Conservation (phyloP, 164 flowering plant species). For the Kingdonia uniflora region DNA sequence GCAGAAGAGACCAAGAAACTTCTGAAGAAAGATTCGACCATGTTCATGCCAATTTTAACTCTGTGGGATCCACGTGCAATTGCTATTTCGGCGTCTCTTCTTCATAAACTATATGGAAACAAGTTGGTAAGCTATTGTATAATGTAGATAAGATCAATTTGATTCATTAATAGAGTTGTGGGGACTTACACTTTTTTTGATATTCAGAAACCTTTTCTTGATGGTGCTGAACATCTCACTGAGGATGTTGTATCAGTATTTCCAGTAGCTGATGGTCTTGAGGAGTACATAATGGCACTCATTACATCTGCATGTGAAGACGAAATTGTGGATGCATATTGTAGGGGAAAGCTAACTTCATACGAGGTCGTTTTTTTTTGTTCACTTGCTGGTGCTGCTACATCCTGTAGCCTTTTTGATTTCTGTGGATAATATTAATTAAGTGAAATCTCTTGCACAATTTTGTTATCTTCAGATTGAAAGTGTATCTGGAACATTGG, state of each 20-base stretch:
- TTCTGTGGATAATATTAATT: too few relatives aligned
- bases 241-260: slow-evolving; percentile 92
- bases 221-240: slow-evolving; percentile 76
- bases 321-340: slow-evolving; percentile 44
- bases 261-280: slow-evolving; percentile 88
- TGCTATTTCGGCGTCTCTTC: slow-evolving; percentile 65
- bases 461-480: slow-evolving; percentile 44
- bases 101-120: slow-evolving; percentile 83
- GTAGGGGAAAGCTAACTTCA: slow-evolving; percentile 34
- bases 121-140: slow-evolving; percentile 53
- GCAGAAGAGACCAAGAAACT: slow-evolving; percentile 75
- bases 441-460: not conserved
- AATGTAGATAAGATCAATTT: too few relatives aligned
- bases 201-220: slow-evolving; percentile 89
- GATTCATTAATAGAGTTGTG: not conserved
- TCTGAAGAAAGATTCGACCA: slow-evolving; percentile 49
- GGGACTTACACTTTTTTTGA: slow-evolving; percentile 8
- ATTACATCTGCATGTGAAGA: slow-evolving; percentile 53
- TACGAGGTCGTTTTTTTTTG: slow-evolving; percentile 44
- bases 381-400: not conserved
- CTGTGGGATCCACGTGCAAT: slow-evolving; percentile 67
- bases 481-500: slow-evolving; percentile 80
- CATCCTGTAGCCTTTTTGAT: not conserved
- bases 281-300: slow-evolving; percentile 50
- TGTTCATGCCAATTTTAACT: slow-evolving; percentile 65